Conservation (phyloP, 345 rosid species). For the Psidium guajava region DNA sequence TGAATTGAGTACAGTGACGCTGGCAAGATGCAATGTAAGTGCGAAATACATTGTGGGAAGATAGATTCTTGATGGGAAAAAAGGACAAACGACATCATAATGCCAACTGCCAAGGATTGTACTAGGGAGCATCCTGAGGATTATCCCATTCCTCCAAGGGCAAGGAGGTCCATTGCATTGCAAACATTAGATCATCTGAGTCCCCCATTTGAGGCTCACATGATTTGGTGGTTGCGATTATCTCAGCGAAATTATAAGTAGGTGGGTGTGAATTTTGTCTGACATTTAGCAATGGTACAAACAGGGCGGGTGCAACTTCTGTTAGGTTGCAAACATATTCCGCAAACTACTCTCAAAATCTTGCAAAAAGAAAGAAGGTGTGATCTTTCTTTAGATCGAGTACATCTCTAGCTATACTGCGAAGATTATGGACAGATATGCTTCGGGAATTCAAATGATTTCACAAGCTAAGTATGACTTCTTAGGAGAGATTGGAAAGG, state of each 20-base stretch:
- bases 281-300: background rate
- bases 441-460: background rate
- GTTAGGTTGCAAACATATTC: background rate
- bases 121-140: background rate
- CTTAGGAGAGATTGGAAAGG: background rate
- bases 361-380: background rate
- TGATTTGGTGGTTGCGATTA: background rate
- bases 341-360: background rate
- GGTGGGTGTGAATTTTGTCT: background rate
- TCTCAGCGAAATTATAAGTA: background rate
- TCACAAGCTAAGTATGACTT: background rate
- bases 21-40: background rate
- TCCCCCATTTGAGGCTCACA: background rate
- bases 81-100: background rate
- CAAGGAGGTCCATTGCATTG: background rate
- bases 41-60: background rate
- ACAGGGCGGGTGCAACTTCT: background rate
- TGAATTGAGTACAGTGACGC: background rate
- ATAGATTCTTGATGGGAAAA: background rate
- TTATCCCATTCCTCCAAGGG: background rate
- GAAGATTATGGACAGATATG: background rate
- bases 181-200: background rate
- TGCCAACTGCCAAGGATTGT: background rate
- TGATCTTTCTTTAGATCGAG: background rate
- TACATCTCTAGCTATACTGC: background rate